These are phyloP conservation scores for Tetrapisispora nanseiensis DNA, from an alignment of 805 yeast species.

Conservation along the genomic window DNA sequence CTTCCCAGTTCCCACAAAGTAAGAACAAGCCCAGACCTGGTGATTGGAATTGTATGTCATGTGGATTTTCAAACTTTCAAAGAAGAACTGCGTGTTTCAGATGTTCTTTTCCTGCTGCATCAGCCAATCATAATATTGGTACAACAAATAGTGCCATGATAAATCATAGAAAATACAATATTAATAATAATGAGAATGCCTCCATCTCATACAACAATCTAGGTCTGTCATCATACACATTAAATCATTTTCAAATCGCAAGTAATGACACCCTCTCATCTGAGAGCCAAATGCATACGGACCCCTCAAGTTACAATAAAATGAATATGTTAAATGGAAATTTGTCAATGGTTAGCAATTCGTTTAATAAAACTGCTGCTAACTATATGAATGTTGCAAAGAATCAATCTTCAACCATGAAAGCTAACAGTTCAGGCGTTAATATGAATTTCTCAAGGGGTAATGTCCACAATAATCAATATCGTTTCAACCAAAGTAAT, in stretches of 20 bases:
- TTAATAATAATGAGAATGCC: neutral
- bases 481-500: neutral
- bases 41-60: conserved; percentile 95
- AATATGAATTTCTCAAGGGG: neutral
- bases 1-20: conserved; percentile 75
- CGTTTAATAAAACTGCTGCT: neutral
- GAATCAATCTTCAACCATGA: neutral
- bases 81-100: conserved; percentile 89
- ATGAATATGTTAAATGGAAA: neutral
- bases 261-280: neutral
- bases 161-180: conserved; percentile 12
- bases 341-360: neutral
- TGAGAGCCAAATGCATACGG: neutral
- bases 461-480: neutral
- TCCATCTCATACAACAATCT: neutral
- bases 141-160: conserved; percentile 4
- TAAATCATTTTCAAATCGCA: neutral
- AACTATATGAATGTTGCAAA: neutral
- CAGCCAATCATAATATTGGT: neutral
- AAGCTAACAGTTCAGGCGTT: neutral
- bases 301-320: neutral
- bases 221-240: neutral
- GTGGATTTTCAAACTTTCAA: conserved; percentile 92
- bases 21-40: conserved; percentile 92
- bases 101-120: conserved; percentile 70